Evolutionary conservation across 495 filamentous ascomycete genomes (phyloP).

Genomic region (Penicillium verhagenii): DNA sequence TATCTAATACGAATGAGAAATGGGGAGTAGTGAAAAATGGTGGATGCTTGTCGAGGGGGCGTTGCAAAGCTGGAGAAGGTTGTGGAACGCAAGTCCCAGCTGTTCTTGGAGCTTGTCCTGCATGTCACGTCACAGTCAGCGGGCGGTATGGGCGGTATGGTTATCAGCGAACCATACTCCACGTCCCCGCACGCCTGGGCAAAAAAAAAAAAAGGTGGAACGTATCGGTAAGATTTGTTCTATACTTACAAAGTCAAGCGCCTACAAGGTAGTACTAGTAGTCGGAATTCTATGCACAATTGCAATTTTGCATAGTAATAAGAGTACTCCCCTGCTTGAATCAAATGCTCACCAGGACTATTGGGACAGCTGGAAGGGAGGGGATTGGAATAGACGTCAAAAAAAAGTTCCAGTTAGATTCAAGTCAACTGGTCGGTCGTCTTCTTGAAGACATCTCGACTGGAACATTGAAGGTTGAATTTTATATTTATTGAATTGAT

Average conservation of each 20-base stretch:
- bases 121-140: conserved; percentile 24
- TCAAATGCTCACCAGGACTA: too few relatives aligned
- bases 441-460: too few relatives aligned
- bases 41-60: background rate
- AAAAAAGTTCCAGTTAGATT: too few relatives aligned
- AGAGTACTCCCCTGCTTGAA: too few relatives aligned
- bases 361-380: too few relatives aligned
- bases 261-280: background rate
- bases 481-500: too few relatives aligned
- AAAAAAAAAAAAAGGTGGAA: background rate
- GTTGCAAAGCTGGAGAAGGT: background rate
- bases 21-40: background rate
- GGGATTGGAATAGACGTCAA: too few relatives aligned
- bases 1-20: conserved; percentile 11
- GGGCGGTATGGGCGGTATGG: conserved; percentile 29
- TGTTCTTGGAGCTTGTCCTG: conserved; percentile 13
- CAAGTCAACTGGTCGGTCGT: too few relatives aligned
- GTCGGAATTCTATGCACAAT: too few relatives aligned
- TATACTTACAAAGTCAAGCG: conserved; percentile 1
- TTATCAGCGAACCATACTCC: conserved; percentile 5
- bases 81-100: conserved; percentile 1
- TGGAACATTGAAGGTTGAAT: too few relatives aligned
- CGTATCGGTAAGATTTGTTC: conserved; percentile 6
- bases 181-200: conserved; percentile 1
- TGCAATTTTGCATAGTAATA: too few relatives aligned